A percentile compares a stretch with the other conserved stretches of the same genome.
These are phyloP conservation scores for Acacia melanoxylon DNA, from an alignment of 306 rosid species.

Conservation along the genomic window DNA sequence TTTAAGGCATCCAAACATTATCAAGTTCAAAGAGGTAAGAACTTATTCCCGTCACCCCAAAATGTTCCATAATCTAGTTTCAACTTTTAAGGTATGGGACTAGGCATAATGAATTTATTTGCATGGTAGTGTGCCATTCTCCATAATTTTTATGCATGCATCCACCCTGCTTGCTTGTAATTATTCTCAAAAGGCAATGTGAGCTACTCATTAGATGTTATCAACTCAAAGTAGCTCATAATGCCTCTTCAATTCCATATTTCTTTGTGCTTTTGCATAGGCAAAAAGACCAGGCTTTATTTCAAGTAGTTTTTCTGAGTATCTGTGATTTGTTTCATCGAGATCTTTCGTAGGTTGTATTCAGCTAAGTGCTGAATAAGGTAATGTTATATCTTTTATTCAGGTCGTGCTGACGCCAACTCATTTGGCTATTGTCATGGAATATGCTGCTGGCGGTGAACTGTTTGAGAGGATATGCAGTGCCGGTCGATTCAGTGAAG, in stretches of 20 bases:
- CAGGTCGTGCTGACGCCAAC: conserved; percentile 88
- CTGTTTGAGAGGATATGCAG: conserved; percentile 93
- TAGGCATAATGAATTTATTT: neutral
- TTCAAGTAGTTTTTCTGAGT: conserved; percentile 8
- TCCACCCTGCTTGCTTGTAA: conserved; percentile 23
- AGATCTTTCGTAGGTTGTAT: conserved; percentile 12
- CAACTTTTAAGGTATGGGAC: neutral
- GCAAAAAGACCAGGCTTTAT: conserved; percentile 12
- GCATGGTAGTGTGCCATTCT: neutral
- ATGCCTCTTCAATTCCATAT: neutral
- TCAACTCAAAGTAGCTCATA: neutral
- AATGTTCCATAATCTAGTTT: neutral
- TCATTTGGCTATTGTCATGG: conserved; percentile 95
- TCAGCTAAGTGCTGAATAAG: conserved; percentile 16
- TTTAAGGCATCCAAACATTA: conserved; percentile 90
- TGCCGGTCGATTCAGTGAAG: conserved; percentile 98
- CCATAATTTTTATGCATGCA: conserved; percentile 12
- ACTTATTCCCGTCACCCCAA: neutral
- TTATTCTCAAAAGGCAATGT: conserved; percentile 12
- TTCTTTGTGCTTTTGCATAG: neutral
- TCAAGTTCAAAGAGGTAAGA: conserved; percentile 93
- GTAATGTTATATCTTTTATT: conserved; percentile 28
- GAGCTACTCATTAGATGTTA: neutral
- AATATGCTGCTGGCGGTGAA: conserved; percentile 98
- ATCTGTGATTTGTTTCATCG: neutral